Base-by-base conservation (phyloP, 805 yeast genomes). In the Monosporozyma unispora region DNA sequence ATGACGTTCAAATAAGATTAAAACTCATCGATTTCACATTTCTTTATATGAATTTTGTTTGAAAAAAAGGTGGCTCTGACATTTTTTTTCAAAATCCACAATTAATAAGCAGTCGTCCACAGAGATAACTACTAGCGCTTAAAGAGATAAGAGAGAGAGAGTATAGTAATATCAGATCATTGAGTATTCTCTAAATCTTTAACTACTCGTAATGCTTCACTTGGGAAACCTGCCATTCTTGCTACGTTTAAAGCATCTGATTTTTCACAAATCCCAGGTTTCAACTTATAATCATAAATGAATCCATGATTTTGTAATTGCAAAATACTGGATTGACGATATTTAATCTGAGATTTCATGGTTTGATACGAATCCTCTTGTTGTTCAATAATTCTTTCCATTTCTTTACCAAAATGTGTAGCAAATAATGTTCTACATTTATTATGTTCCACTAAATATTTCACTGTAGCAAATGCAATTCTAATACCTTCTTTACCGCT, bases 401-500 rank as follows among this genome's bases (percentile, higher is more conserved):
- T 52, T 50, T 81, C 85, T 0, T 67, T 61, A 0, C 84, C 87
- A 66, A 81, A 89, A 70, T 89, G 96, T 0, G 96, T 89, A 1
- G 96, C 96, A 72, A 89, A 89, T n/a, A 89, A 68, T 0, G 90
- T 74, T 23, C 91, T 73, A 57, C 93, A 82, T 55, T 76, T 71
- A 54, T 82, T 85, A 3, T 63, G 62, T 19, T 68, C 63, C 12
- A 78, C 55, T 48, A 89, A 66, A 58, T 81, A 77, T 38, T 76
- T 64, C 45, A 89, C 64, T 0, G 90, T 75, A 0, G 95, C 90
- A 69, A 73, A 87, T 1, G 96, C 95, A 48, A 89, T 81, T 1
- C 96, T 84, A 3, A 85, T 71, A 1, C 96, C 96, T 67, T 89
- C 96, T 47, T 71, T 72, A 0, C 87, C 82, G 49, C 95, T 84